Base-by-base conservation (phyloP, 345 rosid species). In the Citropsis articulata region DNA sequence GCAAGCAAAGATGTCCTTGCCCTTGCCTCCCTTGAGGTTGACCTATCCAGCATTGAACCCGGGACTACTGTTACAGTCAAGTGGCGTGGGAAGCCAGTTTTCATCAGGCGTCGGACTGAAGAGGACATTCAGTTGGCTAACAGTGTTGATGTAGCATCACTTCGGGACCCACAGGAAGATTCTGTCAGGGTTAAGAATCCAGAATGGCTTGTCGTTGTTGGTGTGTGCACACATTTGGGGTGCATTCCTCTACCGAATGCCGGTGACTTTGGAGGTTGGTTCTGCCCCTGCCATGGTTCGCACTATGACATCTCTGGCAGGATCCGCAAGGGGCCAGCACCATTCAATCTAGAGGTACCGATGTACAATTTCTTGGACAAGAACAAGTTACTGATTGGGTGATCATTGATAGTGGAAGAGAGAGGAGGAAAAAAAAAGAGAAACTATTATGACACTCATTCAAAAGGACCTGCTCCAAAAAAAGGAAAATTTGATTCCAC, bases 31-130 rank as follows among this genome's bases (percentile, higher is more conserved):
- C 88, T 88, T 55, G 93, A 90, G 91, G 91, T 90, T 66, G 93
- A 90, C 80, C 86, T 90, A 55, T 82, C 90, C 24, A 84, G 89
- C 83, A 86, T 90, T 10, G 89, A 88, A 80, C 85, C 90, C 40
- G 90, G 93, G 66, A 82, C 90, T 10, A 90, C 91, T 75, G 85
- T 90, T 48, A 89, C 88, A 0, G 91, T 89, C 40, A 89, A 89
- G 85, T 89, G 89, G 92, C 88, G 91, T 48, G 92, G 93, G 38
- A 90, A 90, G 83, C 93, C 91, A 5, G 93, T 90, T 55, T 90
- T 88, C 78, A 90, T 90, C 75, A 79, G 91, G 78, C 82, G 89
- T 57, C 83, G 93, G 62, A 90, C 93, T n/a, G 88, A 86, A 50
- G 93, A 88, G 1, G 93, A 90, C 76, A 84, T 90, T 59, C 83